Conservation (phyloP, 2,329 filamentous ascomycete genomes). For the Fusarium protoensiforme region DNA sequence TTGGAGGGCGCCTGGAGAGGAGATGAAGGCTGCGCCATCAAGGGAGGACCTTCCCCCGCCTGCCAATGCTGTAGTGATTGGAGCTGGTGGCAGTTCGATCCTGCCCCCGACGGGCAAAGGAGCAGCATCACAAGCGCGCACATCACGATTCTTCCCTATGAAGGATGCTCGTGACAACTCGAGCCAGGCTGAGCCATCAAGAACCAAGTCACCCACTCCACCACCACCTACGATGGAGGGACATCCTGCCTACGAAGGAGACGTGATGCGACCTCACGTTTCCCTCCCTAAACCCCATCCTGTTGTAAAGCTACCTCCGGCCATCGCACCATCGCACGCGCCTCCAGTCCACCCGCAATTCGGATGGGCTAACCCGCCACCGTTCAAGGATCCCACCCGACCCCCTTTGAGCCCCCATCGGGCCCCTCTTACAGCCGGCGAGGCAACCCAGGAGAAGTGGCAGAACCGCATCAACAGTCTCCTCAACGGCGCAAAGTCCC, state of each 20-base stretch:
- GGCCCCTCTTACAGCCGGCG: conserved; percentile 42
- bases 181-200: conserved; percentile 50
- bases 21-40: conserved; percentile 22
- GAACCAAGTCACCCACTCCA: conserved; percentile 71
- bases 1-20: conserved; percentile 48
- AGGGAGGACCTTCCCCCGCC: conserved; percentile 38
- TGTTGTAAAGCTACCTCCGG: conserved; percentile 83
- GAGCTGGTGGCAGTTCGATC: conserved; percentile 39
- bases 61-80: conserved; percentile 44
- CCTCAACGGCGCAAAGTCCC: conserved; percentile 74
- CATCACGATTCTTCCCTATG: conserved; percentile 72
- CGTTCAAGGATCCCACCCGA: conserved; percentile 46
- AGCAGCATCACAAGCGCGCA: conserved; percentile 58
- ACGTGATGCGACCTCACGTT: conserved; percentile 73
- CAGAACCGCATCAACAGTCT: conserved; percentile 87
- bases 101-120: conserved; percentile 43
- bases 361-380: conserved; percentile 50
- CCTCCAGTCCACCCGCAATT: conserved; percentile 42
- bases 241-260: conserved; percentile 79
- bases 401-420: conserved; percentile 36
- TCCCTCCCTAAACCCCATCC: conserved; percentile 76
- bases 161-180: conserved; percentile 60
- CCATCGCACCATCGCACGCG: conserved; percentile 42
- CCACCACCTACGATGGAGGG: conserved; percentile 77
- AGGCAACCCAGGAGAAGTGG: conserved; percentile 67